A percentile compares a stretch with the other conserved stretches of the same genome.
phyloP scores from a whole-genome alignment of 1,284 basidiomycete species.

The Cryptococcus neoformans region DNA sequence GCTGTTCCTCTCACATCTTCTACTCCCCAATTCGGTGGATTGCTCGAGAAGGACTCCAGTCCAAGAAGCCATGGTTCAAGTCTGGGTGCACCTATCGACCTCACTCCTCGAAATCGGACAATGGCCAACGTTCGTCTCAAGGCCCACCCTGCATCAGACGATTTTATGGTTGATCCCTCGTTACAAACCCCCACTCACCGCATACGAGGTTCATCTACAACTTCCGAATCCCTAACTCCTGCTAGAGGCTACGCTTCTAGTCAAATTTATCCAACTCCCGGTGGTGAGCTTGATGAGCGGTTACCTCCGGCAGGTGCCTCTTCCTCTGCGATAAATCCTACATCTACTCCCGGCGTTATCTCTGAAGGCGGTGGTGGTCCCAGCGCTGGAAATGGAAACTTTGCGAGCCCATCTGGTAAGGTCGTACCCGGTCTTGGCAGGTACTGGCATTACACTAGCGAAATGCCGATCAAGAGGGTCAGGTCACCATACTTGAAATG shows the following conservation, averaged over 20 bases:
- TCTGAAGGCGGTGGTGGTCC: not conserved
- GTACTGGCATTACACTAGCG: slow-evolving; percentile 43
- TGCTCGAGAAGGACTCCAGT: too few relatives aligned
- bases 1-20: slow-evolving; percentile 10
- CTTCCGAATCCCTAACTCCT: slow-evolving; percentile 21
- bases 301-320: not conserved
- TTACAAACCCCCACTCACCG: slow-evolving; percentile 19
- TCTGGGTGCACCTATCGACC: slow-evolving; percentile 38
- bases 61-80: not conserved
- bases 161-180: slow-evolving; percentile 21
- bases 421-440: slow-evolving; percentile 45
- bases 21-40: too few relatives aligned
- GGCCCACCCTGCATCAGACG: slow-evolving; percentile 1
- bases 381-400: slow-evolving; percentile 3
- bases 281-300: slow-evolving; percentile 8
- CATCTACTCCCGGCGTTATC: not conserved
- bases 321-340: not conserved
- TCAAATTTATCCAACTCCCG: slow-evolving; percentile 13
- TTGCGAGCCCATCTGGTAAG: slow-evolving; percentile 35
- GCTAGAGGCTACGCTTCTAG: slow-evolving; percentile 8
- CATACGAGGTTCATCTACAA: slow-evolving; percentile 14
- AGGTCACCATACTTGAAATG: slow-evolving; percentile 46
- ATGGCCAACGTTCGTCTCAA: not conserved
- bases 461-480: slow-evolving; percentile 39
- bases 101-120: slow-evolving; percentile 11